Conservation (phyloP, 1,284 basidiomycete genomes). For the Cutaneotrichosporon cavernicola region DNA sequence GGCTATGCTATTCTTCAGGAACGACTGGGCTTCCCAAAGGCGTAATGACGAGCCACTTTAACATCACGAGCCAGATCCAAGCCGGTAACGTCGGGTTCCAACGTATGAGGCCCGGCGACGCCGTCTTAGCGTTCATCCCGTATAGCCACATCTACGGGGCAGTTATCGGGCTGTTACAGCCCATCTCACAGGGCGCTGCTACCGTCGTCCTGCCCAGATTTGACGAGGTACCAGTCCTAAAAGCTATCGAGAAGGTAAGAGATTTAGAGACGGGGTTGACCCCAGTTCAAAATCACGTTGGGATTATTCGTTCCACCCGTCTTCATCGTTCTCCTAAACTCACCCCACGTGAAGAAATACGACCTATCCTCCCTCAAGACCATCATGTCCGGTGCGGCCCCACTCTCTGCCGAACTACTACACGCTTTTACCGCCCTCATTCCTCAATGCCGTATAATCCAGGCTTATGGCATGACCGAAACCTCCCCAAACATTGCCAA, state of each 20-base stretch:
- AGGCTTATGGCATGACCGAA: constrained; percentile 55
- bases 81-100: constrained; percentile 8
- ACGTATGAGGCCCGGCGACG: constrained; percentile 9
- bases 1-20: constrained; percentile 67
- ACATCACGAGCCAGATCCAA: constrained; percentile 55
- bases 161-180: constrained; percentile 59
- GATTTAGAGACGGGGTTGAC: background rate
- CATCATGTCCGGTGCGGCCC: constrained; percentile 77
- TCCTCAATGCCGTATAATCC: constrained; percentile 34
- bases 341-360: constrained; percentile 64
- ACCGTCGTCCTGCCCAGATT: constrained; percentile 70
- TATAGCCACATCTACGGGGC: constrained; percentile 23
- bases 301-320: constrained; percentile 79
- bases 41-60: constrained; percentile 63
- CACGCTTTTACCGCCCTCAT: constrained; percentile 26
- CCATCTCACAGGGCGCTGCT: constrained; percentile 61
- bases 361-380: constrained; percentile 64
- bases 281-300: constrained; percentile 62
- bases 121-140: constrained; percentile 19
- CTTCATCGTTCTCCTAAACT: constrained; percentile 58
- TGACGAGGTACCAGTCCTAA: constrained; percentile 33
- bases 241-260: constrained; percentile 56
- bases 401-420: constrained; percentile 59
- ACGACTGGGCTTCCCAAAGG: constrained; percentile 56
- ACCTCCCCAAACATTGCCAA: constrained; percentile 50